Base-by-base conservation (phyloP, 2,329 filamentous ascomycete genomes). In the Paracoccidioides lutzii region DNA sequence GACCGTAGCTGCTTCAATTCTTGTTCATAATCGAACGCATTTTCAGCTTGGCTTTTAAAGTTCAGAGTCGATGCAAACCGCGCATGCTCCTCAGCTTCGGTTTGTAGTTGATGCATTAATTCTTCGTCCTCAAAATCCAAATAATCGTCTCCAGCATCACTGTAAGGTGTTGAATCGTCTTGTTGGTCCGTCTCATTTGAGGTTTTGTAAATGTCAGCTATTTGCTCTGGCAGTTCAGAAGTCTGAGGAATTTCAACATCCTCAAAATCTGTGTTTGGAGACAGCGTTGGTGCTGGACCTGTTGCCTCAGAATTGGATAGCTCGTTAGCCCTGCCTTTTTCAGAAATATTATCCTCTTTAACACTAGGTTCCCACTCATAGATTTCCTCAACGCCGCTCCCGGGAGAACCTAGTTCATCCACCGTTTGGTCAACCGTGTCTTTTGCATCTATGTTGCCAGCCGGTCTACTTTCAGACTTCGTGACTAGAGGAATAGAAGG, bases 71-170 rank as follows among this genome's bases (percentile, higher is more conserved):
- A 90, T 1, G 90, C 89, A 66, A 98, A 98, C 5, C 91, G 84
- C 3, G 88, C 90, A 66, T 98, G 91, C 64, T 96, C 93, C 71
- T 95, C 88, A 1, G 87, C 88, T 76, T 98, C 94, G 32, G 85
- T 82, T 0, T 89, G 90, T 63, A 98, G 82, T 62, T 91, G 89
- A 5, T 81, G 82, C 55, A 97, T 79, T 5, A 98, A 78, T 62
- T 95, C 90, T 66, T 90, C 90, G 59, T 97, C 91, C 69, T 95
- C 93, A 0, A 89, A 87, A 60, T 97, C 91, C 38, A 87, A 93
- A 63, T 85, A 84, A 22, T 84, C 81, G 48, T 62, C 61, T 49
- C 63, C 61, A 42, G 54, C 59, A 43, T 54, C 6, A 9, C 40
- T 4, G 42, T 12, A 28, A 8, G 32, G 40, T 10, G 28, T 33